Evolutionary conservation across 176 grass and related monocot species (phyloP).

Genomic region (Musa itinerans): DNA sequence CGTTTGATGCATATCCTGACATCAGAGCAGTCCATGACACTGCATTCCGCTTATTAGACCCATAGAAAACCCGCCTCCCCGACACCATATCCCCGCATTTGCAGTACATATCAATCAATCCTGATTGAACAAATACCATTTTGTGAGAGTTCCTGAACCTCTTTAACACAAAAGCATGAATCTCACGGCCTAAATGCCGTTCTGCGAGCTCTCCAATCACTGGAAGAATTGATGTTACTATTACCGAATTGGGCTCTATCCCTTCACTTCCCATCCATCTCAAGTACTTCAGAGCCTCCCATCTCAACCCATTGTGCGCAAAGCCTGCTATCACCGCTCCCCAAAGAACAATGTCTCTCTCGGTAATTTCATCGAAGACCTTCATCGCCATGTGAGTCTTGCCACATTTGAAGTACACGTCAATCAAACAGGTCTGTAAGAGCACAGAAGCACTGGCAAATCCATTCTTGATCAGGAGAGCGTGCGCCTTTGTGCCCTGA

Average conservation of each 20-base stretch:
- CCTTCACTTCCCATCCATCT: constrained; percentile 56
- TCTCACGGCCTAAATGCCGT: constrained; percentile 56
- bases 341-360: constrained; percentile 72
- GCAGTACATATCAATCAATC: constrained; percentile 86
- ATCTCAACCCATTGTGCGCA: constrained; percentile 59
- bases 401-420: constrained; percentile 82
- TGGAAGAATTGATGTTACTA: constrained; percentile 54
- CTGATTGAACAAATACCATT: constrained; percentile 48
- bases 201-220: constrained; percentile 51
- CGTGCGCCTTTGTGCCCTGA: constrained; percentile 52
- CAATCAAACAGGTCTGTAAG: constrained; percentile 65
- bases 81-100: constrained; percentile 76
- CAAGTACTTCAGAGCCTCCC: constrained; percentile 71
- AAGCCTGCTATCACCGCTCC: constrained; percentile 70
- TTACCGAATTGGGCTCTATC: constrained; percentile 62
- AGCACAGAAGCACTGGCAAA: constrained; percentile 42
- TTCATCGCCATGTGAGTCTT: constrained; percentile 63
- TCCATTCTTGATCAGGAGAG: constrained; percentile 63
- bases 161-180: constrained; percentile 72
- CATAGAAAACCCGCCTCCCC: constrained; percentile 67
- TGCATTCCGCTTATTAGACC: constrained; percentile 51
- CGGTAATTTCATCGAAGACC: constrained; percentile 77
- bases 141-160: constrained; percentile 45
- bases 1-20: constrained; percentile 81
- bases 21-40: constrained; percentile 77